Evolutionary conservation across 257 asterid species (phyloP).

Genomic region (Eucommia ulmoides): DNA sequence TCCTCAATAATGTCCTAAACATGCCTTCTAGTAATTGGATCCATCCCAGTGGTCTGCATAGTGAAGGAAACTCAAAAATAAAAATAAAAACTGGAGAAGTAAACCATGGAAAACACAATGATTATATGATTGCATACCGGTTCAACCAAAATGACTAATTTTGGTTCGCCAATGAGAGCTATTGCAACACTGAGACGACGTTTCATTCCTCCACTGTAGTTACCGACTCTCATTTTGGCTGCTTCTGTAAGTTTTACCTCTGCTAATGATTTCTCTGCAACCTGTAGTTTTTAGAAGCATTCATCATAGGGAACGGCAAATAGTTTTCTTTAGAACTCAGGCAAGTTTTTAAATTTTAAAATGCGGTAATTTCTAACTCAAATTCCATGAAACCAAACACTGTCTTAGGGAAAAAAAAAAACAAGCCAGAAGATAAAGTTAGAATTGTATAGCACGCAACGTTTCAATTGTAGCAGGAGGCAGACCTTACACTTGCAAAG

Average conservation of each 20-base stretch:
- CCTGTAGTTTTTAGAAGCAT: slow-evolving; percentile 27
- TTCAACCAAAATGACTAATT: slow-evolving; percentile 72
- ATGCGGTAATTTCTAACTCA: too few relatives aligned
- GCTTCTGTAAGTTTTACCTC: slow-evolving; percentile 77
- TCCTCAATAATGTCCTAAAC: slow-evolving; percentile 90
- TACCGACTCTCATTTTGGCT: slow-evolving; percentile 64
- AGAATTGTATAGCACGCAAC: slow-evolving; percentile 22
- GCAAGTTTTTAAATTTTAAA: too few relatives aligned
- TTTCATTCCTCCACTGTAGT: slow-evolving; percentile 94
- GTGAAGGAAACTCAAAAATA: slow-evolving; percentile 11
- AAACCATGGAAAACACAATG: too few relatives aligned
- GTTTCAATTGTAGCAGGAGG: slow-evolving; percentile 37
- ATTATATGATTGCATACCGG: slow-evolving; percentile 78
- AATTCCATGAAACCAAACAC: too few relatives aligned
- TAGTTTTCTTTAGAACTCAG: too few relatives aligned
- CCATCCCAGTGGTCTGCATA: slow-evolving; percentile 91
- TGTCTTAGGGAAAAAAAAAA: too few relatives aligned
- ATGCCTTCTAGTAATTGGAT: slow-evolving; percentile 83
- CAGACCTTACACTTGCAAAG: slow-evolving; percentile 82
- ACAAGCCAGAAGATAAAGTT: slow-evolving; percentile 4
- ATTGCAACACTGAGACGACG: slow-evolving; percentile 94
- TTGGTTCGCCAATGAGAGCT: slow-evolving; percentile 87
- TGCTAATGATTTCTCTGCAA: slow-evolving; percentile 44
- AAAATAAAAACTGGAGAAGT: too few relatives aligned
- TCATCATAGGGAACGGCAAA: neutral